phyloP scores from a whole-genome alignment of 2,329 filamentous ascomycete genomes.

The Epichloe coenophiala region DNA sequence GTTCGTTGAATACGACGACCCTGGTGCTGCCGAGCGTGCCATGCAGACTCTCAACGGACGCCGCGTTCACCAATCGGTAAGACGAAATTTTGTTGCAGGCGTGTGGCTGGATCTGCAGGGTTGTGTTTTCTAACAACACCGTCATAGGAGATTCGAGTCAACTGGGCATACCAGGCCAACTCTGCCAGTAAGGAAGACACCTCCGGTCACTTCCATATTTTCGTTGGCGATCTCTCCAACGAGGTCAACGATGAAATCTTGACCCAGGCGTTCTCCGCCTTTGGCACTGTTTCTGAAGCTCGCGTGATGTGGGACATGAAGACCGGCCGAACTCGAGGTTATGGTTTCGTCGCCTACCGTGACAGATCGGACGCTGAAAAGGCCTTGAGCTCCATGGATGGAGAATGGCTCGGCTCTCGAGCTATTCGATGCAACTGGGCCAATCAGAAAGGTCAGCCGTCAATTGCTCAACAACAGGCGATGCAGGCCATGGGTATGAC shows the following conservation, averaged over 20 bases:
- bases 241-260: conserved; percentile 97
- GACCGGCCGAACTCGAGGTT: conserved; percentile 91
- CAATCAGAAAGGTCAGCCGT: conserved; percentile 99
- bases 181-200: conserved; percentile 91
- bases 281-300: conserved; percentile 90
- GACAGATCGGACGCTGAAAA: conserved; percentile 91
- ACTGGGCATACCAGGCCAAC: conserved; percentile 99
- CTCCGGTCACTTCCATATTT: conserved; percentile 97
- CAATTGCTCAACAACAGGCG: conserved; percentile 92
- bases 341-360: conserved; percentile 95
- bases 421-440: conserved; percentile 99
- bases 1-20: conserved; percentile 97
- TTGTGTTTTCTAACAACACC: conserved; percentile 8
- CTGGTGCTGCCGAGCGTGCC: conserved; percentile 86
- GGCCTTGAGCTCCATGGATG: conserved; percentile 93
- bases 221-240: conserved; percentile 93
- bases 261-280: conserved; percentile 86
- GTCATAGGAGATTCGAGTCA: conserved; percentile 85
- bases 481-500: conserved; percentile 98
- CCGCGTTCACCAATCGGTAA: conserved; percentile 85
- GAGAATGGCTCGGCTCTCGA: conserved; percentile 95
- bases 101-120: background rate
- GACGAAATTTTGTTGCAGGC: background rate
- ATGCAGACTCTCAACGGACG: conserved; percentile 96
- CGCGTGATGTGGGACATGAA: conserved; percentile 99